Evolutionary conservation across 768 basidiomycete genomes (phyloP).

Genomic region (Mycena floridula): DNA sequence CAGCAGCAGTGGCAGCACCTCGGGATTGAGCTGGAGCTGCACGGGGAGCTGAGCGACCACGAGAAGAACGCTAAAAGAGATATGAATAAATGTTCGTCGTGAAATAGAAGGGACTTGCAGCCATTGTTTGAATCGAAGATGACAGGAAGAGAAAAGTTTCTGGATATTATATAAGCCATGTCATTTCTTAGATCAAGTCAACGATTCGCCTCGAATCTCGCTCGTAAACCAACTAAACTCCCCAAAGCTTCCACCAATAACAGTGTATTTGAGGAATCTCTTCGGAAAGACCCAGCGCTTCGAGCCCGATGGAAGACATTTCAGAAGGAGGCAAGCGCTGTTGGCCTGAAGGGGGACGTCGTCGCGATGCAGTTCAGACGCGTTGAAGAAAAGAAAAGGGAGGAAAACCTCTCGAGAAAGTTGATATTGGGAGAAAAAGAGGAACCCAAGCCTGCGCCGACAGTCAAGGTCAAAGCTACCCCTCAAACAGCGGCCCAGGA

Average conservation of each 20-base stretch:
- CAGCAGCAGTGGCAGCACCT: conserved; percentile 45
- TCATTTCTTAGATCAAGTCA: background rate
- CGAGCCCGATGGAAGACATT: background rate
- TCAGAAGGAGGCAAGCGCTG: background rate
- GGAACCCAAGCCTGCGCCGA: no score
- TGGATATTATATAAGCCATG: background rate
- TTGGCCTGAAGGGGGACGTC: no score
- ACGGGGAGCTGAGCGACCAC: conserved; percentile 57
- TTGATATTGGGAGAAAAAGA: no score
- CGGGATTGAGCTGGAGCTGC: conserved; percentile 39
- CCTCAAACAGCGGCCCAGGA: no score
- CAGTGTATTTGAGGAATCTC: background rate
- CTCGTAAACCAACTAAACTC: conserved; percentile 7
- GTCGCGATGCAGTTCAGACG: no score
- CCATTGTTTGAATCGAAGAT: conserved; percentile 38
- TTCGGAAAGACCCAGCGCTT: background rate
- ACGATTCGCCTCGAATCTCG: background rate
- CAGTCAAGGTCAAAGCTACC: no score
- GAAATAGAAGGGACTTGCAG: conserved; percentile 31
- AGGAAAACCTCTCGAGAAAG: no score
- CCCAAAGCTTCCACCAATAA: background rate
- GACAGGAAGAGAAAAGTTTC: conserved; percentile 3
- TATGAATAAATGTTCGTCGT: background rate
- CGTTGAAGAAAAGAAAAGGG: no score
- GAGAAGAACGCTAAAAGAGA: conserved; percentile 61